These are phyloP conservation scores for Leccinum incarnatum DNA, from an alignment of 768 basidiomycete species.

Conservation along the genomic window DNA sequence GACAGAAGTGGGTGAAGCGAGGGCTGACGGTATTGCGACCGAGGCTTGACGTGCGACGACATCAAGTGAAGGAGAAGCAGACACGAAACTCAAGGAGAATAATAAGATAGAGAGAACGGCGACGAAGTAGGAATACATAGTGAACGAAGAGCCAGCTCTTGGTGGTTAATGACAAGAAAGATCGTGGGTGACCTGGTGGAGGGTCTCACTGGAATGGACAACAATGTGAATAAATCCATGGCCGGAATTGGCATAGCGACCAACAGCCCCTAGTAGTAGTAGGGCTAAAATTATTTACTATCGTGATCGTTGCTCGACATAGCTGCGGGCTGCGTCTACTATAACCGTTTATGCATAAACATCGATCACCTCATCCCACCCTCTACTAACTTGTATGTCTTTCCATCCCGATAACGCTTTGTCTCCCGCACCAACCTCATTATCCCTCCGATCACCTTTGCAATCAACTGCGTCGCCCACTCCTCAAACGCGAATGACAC, in stretches of 20 bases:
- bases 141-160: slow-evolving; percentile 42
- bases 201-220: background rate
- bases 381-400: slow-evolving; percentile 84
- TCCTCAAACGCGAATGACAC: slow-evolving; percentile 75
- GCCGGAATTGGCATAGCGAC: slow-evolving; percentile 21
- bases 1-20: slow-evolving; percentile 34
- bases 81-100: slow-evolving; percentile 21
- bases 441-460: slow-evolving; percentile 50
- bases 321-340: background rate
- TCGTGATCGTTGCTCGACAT: background rate
- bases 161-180: background rate
- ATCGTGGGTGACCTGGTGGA: background rate
- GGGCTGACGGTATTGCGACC: slow-evolving; percentile 16
- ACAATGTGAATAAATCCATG: background rate
- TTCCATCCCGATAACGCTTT: slow-evolving; percentile 58
- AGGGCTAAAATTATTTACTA: background rate
- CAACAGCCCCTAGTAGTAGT: background rate
- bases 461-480: slow-evolving; percentile 62
- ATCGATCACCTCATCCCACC: slow-evolving; percentile 51
- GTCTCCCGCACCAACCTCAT: slow-evolving; percentile 40
- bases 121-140: slow-evolving; percentile 23
- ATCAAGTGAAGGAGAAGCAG: slow-evolving; percentile 26
- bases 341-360: background rate
- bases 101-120: slow-evolving; percentile 25
- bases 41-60: slow-evolving; percentile 24